phyloP scores from a whole-genome alignment of 2,329 filamentous ascomycete species.

The Aspergillus hiratsukae region DNA sequence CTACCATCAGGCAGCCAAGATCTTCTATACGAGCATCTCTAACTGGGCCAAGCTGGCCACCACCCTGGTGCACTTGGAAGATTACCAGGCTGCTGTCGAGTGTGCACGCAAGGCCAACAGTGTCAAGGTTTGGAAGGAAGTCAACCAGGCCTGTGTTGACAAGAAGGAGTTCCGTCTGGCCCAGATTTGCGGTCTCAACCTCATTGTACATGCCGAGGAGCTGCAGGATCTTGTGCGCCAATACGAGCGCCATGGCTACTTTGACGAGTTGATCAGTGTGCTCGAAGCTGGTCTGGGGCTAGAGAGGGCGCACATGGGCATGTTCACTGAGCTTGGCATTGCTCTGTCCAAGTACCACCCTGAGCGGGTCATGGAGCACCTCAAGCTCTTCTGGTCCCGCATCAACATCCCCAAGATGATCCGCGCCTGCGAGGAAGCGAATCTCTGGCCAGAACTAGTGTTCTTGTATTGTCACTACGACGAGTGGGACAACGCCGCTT shows the following conservation, averaged over 20 bases:
- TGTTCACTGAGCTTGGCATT: constrained; percentile 92
- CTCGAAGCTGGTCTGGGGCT: constrained; percentile 93
- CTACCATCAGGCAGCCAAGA: constrained; percentile 93
- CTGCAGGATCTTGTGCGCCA: constrained; percentile 88
- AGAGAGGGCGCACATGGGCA: constrained; percentile 89
- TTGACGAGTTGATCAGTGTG: constrained; percentile 92
- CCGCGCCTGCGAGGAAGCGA: constrained; percentile 84
- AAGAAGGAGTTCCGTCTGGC: constrained; percentile 99
- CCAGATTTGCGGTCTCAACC: constrained; percentile 96
- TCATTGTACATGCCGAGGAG: constrained; percentile 97
- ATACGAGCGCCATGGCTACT: constrained; percentile 96
- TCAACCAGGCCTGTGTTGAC: constrained; percentile 89
- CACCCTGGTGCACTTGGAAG: constrained; percentile 91
- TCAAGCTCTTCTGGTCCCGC: constrained; percentile 96
- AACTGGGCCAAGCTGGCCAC: constrained; percentile 99
- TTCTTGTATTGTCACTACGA: constrained; percentile 99
- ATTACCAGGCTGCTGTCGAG: constrained; percentile 96
- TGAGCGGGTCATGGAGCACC: constrained; percentile 94
- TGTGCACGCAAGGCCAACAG: constrained; percentile 98
- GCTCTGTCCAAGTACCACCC: constrained; percentile 92
- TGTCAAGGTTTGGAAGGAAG: constrained; percentile 98
- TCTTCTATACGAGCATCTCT: constrained; percentile 96
- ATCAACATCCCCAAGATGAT: constrained; percentile 99
- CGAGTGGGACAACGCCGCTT: constrained; percentile 93
- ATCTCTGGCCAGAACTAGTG: constrained; percentile 94